phyloP scores from a whole-genome alignment of 2,329 filamentous ascomycete genomes.

The Mariannaea sp. region DNA sequence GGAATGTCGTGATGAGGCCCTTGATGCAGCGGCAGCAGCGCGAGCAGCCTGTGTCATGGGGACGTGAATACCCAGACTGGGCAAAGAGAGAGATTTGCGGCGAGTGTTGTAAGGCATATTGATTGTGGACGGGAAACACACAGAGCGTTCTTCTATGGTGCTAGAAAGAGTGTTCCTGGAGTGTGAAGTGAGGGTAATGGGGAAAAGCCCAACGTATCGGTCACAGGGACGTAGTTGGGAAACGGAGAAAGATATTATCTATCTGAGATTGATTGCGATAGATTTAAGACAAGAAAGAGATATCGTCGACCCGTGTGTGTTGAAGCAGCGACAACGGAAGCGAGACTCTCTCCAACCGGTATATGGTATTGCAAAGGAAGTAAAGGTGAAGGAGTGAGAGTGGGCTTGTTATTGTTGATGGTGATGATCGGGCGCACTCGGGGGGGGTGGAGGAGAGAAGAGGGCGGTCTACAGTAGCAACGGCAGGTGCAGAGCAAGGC shows the following conservation, averaged over 20 bases:
- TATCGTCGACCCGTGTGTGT: conserved; percentile 15
- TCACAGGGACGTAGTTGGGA: conserved; percentile 26
- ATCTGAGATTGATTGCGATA: conserved; percentile 17
- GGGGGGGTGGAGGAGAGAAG: conserved; percentile 27
- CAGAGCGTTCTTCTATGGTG: conserved; percentile 7
- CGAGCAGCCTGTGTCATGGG: conserved; percentile 68
- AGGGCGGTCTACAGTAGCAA: conserved; percentile 38
- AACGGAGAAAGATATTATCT: conserved; percentile 19
- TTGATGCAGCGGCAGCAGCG: conserved; percentile 54
- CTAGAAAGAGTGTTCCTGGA: conserved; percentile 22
- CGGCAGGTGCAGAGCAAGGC: conserved; percentile 29
- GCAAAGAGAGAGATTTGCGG: conserved; percentile 91
- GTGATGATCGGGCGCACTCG: conserved; percentile 25
- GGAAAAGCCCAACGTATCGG: conserved; percentile 25
- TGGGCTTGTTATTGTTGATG: conserved; percentile 21
- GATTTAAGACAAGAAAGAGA: conserved; percentile 23
- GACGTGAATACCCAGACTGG: conserved; percentile 89
- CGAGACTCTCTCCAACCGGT: conserved; percentile 13
- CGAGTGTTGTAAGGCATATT: conserved; percentile 94
- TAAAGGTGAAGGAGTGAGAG: conserved; percentile 28
- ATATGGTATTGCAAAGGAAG: conserved; percentile 19
- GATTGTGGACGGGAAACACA: conserved; percentile 15
- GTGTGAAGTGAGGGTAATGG: conserved; percentile 19
- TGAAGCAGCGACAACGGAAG: conserved; percentile 19
- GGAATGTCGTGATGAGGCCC: conserved; percentile 42